Percentiles rank a stretch among this genome's conserved stretches.
phyloP scores from a whole-genome alignment of 352 stramenopile species.

The Phytophthora macrochlamydospora region DNA sequence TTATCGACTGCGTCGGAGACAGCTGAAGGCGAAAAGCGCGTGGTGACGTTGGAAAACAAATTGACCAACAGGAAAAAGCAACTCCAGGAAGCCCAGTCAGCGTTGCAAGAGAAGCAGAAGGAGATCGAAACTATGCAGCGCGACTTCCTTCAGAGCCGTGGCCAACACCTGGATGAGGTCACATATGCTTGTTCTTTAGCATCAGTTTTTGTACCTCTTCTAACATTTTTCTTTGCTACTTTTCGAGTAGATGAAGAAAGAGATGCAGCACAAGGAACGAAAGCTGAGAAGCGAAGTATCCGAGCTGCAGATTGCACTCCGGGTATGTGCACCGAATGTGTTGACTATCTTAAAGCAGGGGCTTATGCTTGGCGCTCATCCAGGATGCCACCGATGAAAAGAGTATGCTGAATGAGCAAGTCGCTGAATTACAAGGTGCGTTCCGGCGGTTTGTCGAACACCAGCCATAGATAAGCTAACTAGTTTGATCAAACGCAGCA shows the following conservation, averaged over 20 bases:
- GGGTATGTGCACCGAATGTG: constrained; percentile 29
- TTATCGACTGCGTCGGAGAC: constrained; percentile 22
- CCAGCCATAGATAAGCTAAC: background rate
- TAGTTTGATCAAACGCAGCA: constrained; percentile 33
- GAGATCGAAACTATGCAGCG: constrained; percentile 48
- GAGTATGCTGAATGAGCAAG: constrained; percentile 51
- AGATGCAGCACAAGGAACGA: constrained; percentile 56
- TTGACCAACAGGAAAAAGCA: constrained; percentile 47
- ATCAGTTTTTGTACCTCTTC: background rate
- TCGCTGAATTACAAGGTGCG: constrained; percentile 56
- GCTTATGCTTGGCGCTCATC: background rate
- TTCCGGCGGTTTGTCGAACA: background rate
- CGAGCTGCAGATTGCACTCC: constrained; percentile 50
- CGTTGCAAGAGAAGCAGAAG: constrained; percentile 58
- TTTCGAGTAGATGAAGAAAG: constrained; percentile 40
- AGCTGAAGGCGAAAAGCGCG: constrained; percentile 29
- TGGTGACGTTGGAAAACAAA: constrained; percentile 44
- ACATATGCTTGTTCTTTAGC: background rate
- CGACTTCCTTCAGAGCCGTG: constrained; percentile 45
- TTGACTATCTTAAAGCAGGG: background rate
- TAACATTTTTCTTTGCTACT: background rate
- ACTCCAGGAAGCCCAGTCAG: constrained; percentile 37
- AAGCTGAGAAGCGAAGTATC: constrained; percentile 61
- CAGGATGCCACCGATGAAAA: constrained; percentile 68
- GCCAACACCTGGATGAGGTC: constrained; percentile 53